Base-by-base conservation (phyloP, 352 stramenopile species). In the Globisporangium polare region DNA sequence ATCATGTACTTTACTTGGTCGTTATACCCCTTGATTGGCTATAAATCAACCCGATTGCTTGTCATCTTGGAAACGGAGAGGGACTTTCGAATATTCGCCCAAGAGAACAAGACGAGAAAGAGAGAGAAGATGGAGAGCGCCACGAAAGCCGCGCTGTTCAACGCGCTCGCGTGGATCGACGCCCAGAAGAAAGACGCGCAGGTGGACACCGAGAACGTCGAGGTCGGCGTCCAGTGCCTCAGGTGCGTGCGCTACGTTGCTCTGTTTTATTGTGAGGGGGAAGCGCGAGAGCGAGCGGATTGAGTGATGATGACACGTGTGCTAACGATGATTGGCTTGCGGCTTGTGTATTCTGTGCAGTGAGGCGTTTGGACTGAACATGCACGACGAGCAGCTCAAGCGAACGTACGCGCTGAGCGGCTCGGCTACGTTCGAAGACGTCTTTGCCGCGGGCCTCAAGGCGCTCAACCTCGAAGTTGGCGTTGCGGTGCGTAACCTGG, bases 131-230 rank as follows among this genome's bases (percentile, higher is more conserved):
- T 46, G 41, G 41, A 46, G 41, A 46, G 83, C 71, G 69, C 88
- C 60, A 66, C 55, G 26, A 66, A 55, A 59, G 72, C 70, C 54
- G 74, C 76, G 79, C 72, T 92, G 61, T 92, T 89, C 55, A 88
- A 90, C 69, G 79, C 83, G 58, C 74, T 92, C 53, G 58, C 72
- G 71, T 92, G 78, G 79, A 69, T 92, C 31, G 78, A 90, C 33
- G 67, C 58, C 63, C 77, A 81, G 60, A 92, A 92, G 71, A 72
- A 71, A 52, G 68, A 79, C 60, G 69, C 69, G 20, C 62, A 67
- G 9, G 73, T 91, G 42, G 68, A 92, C 63, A 57, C 67, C 0
- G 70, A 90, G 66, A 78, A 89, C 61, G 68, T 94, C 17, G 80
- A 92, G 22, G 77, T 83, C 17, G 79, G 79, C 17, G 60, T 94